These are phyloP conservation scores for Kwoniella dejecticola DNA, from an alignment of 768 basidiomycete genomes.

Conservation along the genomic window DNA sequence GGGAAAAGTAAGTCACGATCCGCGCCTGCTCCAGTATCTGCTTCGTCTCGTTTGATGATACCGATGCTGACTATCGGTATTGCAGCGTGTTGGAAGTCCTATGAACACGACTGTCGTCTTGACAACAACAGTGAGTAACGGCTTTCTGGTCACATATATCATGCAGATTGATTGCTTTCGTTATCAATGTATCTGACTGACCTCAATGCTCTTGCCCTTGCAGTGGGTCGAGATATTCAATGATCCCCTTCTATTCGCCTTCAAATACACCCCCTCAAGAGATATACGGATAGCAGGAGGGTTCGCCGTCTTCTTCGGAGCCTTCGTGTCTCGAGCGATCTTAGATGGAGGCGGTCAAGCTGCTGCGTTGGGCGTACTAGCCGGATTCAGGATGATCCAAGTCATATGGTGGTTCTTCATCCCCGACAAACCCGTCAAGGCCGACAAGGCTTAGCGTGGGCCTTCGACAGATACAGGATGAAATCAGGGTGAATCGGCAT, in stretches of 20 bases:
- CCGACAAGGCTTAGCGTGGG: slow-evolving; percentile 5
- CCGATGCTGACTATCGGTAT: slow-evolving; percentile 49
- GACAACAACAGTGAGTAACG: slow-evolving; percentile 59
- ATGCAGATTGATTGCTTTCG: too few relatives aligned
- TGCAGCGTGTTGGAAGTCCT: slow-evolving; percentile 39
- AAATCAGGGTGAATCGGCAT: too few relatives aligned
- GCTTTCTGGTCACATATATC: too few relatives aligned
- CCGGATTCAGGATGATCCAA: slow-evolving; percentile 46
- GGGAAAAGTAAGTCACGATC: slow-evolving; percentile 72
- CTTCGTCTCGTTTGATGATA: too few relatives aligned
- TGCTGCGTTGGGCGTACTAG: slow-evolving; percentile 45
- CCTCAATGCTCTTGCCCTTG: slow-evolving; percentile 54
- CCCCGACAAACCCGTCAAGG: slow-evolving; percentile 16
- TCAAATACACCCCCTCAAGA: slow-evolving; percentile 61
- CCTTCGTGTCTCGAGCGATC: slow-evolving; percentile 59
- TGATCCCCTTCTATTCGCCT: slow-evolving; percentile 71
- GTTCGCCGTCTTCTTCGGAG: slow-evolving; percentile 70
- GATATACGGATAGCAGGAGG: slow-evolving; percentile 70
- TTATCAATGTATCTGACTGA: slow-evolving; percentile 1
- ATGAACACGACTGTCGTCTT: slow-evolving; percentile 56
- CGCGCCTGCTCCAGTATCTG: too few relatives aligned
- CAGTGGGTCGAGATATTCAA: slow-evolving; percentile 87
- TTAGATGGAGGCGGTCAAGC: slow-evolving; percentile 41
- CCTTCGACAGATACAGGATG: too few relatives aligned
- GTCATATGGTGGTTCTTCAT: slow-evolving; percentile 35